Percentiles rank a stretch among this genome's conserved stretches.
Evolutionary conservation across 2,329 filamentous ascomycete species (phyloP).

Genomic region (Ophioceras dolichostomum): DNA sequence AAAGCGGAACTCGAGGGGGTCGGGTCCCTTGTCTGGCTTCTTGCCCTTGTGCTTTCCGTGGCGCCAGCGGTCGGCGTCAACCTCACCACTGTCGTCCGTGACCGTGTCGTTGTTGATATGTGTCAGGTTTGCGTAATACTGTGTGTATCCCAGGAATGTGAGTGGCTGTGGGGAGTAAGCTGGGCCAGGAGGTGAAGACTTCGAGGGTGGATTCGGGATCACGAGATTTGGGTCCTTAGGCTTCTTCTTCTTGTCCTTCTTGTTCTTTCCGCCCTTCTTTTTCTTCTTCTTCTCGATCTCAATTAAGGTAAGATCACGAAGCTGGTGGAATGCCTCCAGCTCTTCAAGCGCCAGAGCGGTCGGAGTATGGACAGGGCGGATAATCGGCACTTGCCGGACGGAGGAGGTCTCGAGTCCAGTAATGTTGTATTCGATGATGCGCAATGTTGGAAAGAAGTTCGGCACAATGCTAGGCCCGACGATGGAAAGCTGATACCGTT

Average conservation of each 20-base stretch:
- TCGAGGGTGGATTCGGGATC: constrained; percentile 61
- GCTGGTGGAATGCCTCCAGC: constrained; percentile 13
- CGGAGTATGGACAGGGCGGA: constrained; percentile 9
- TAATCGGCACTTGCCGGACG: constrained; percentile 25
- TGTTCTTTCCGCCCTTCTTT: constrained; percentile 26
- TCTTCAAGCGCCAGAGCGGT: constrained; percentile 7
- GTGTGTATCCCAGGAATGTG: constrained; percentile 67
- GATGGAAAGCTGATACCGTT: constrained; percentile 72
- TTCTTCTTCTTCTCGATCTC: constrained; percentile 21
- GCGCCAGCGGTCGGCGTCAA: constrained; percentile 37
- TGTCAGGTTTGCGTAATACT: constrained; percentile 94
- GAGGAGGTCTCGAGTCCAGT: constrained; percentile 52
- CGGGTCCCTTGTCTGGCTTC: constrained; percentile 37
- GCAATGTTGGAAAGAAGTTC: constrained; percentile 79
- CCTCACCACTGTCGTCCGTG: constrained; percentile 13
- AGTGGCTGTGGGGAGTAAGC: constrained; percentile 81
- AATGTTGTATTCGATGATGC: constrained; percentile 93
- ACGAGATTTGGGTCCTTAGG: constrained; percentile 47
- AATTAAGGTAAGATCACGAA: constrained; percentile 9
- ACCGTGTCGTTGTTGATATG: constrained; percentile 64
- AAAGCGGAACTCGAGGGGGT: constrained; percentile 56
- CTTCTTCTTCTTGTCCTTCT: constrained; percentile 32
- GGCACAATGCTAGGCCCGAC: constrained; percentile 83
- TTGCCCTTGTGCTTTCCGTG: constrained; percentile 51
- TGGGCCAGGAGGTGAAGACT: constrained; percentile 65